Conservation (phyloP, 352 stramenopile genomes). For the Globisporangium megalacanthum region DNA sequence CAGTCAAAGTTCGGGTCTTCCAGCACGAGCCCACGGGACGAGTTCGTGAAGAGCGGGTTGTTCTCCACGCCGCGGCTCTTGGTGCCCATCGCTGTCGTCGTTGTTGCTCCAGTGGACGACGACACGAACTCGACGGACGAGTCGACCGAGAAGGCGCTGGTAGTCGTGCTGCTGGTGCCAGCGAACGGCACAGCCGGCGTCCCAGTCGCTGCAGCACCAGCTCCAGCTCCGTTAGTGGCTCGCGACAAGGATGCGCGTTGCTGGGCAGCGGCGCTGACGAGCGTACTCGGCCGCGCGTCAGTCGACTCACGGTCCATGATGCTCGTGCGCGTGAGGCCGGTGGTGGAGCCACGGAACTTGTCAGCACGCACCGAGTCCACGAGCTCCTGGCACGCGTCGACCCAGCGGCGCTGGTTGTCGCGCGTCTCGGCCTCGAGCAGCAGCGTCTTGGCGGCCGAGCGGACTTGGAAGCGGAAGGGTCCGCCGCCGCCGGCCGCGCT, state of each 20-base stretch:
- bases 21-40: slow-evolving; percentile 4
- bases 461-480: slow-evolving; percentile 67
- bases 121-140: slow-evolving; percentile 3
- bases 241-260: slow-evolving; percentile 19
- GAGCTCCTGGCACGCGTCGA: slow-evolving; percentile 61
- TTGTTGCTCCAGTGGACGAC: not conserved
- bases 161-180: not conserved
- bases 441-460: slow-evolving; percentile 45
- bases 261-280: not conserved
- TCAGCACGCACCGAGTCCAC: slow-evolving; percentile 56
- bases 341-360: slow-evolving; percentile 48
- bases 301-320: slow-evolving; percentile 16
- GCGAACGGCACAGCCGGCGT: not conserved
- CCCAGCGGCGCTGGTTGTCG: slow-evolving; percentile 64
- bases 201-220: not conserved
- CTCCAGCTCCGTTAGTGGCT: slow-evolving; percentile 9
- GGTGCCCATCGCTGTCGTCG: not conserved
- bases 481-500: slow-evolving; percentile 35
- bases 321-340: slow-evolving; percentile 10
- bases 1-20: slow-evolving; percentile 17
- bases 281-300: slow-evolving; percentile 4
- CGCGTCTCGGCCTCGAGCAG: slow-evolving; percentile 62
- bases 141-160: not conserved
- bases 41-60: slow-evolving; percentile 16
- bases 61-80: slow-evolving; percentile 15